These are phyloP conservation scores for Acanthamoeba culbertsoni DNA, from an alignment of 208 protist genomes.

Conservation along the genomic window DNA sequence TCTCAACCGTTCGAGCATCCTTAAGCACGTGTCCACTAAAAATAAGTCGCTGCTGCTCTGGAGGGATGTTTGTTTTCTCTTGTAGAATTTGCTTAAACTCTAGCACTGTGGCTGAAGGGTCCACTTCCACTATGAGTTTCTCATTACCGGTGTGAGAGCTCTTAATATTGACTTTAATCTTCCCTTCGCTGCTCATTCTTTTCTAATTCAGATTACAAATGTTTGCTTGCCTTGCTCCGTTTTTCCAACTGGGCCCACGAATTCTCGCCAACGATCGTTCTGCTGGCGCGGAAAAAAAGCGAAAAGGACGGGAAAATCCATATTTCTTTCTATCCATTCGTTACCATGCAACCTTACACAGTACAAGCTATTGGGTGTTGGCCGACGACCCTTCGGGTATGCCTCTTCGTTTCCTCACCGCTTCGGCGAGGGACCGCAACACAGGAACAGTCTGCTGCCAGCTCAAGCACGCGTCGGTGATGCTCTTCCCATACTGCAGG, in stretches of 20 bases:
- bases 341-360: too few species aligned
- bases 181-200: neutral
- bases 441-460: slow-evolving; percentile 70
- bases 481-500: slow-evolving; percentile 74
- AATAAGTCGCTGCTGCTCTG: slow-evolving; percentile 83
- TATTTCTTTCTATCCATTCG: neutral
- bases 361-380: neutral
- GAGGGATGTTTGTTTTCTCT: slow-evolving; percentile 73
- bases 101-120: neutral
- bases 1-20: slow-evolving; percentile 76
- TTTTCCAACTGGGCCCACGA: neutral
- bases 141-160: neutral
- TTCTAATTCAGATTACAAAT: neutral
- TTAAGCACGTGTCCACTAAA: slow-evolving; percentile 84
- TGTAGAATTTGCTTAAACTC: slow-evolving; percentile 79
- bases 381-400: neutral
- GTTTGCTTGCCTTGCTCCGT: neutral
- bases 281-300: neutral
- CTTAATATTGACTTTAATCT: slow-evolving; percentile 30
- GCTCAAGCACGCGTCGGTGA: slow-evolving; percentile 79
- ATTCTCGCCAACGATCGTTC: neutral
- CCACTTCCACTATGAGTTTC: slow-evolving; percentile 38
- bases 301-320: neutral
- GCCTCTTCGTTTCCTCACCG: slow-evolving; percentile 27
- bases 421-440: slow-evolving; percentile 66